These are phyloP conservation scores for Pseudogymnoascus sp. DNA, from an alignment of 2,329 filamentous ascomycete genomes.

Conservation along the genomic window DNA sequence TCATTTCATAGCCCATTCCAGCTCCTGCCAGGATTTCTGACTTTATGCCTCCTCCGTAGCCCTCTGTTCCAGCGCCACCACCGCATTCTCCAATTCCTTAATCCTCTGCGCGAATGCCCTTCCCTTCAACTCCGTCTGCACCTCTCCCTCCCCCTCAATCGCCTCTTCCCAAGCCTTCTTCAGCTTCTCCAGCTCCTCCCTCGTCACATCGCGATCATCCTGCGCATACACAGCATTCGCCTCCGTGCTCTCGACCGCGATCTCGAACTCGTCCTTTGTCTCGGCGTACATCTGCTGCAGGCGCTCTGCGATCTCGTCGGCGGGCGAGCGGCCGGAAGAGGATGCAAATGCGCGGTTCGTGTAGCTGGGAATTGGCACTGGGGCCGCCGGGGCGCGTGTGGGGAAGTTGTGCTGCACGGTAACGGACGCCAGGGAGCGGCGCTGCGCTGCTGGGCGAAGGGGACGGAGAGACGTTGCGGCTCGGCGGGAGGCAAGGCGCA, in stretches of 20 bases:
- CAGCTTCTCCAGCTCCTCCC: slow-evolving; percentile 35
- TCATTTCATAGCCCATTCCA: neutral
- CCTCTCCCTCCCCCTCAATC: slow-evolving; percentile 27
- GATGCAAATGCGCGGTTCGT: neutral
- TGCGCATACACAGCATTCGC: slow-evolving; percentile 36
- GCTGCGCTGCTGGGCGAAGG: neutral
- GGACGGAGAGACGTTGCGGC: neutral
- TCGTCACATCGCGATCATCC: slow-evolving; percentile 37
- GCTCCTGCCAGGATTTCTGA: neutral
- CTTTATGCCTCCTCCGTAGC: neutral
- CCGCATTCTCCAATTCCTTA: slow-evolving; percentile 37
- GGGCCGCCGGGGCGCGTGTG: neutral
- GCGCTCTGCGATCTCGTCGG: slow-evolving; percentile 21
- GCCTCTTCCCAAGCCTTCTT: slow-evolving; percentile 25
- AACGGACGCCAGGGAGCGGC: neutral
- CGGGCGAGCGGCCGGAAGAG: slow-evolving; percentile 11
- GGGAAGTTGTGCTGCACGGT: neutral
- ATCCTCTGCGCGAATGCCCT: slow-evolving; percentile 36
- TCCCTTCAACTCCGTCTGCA: slow-evolving; percentile 34
- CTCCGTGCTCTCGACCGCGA: slow-evolving; percentile 39
- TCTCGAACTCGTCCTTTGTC: slow-evolving; percentile 41
- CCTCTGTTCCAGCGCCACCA: slow-evolving; percentile 26
- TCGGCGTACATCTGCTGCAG: slow-evolving; percentile 32
- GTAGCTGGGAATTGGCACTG: neutral
- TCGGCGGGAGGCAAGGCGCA: slow-evolving; percentile 1